Evolutionary conservation across 2,329 filamentous ascomycete genomes (phyloP).

Genomic region (Cercospora janseana): DNA sequence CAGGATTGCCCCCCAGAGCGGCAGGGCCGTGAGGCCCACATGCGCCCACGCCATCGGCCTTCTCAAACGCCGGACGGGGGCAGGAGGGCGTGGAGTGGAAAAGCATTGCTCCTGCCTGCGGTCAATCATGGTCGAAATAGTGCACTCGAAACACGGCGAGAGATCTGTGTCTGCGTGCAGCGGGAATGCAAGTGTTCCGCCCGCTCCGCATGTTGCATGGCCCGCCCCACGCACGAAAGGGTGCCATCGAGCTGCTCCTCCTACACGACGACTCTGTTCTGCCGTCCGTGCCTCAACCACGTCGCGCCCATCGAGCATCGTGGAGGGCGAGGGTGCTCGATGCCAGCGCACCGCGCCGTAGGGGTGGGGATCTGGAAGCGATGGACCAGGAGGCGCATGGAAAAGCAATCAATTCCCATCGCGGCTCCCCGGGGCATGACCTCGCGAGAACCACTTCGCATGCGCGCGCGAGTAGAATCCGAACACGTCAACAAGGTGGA

Average conservation of each 20-base stretch:
- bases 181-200: conserved; percentile 12
- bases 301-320: conserved; percentile 4
- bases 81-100: no score
- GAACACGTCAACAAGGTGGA: conserved; percentile 33
- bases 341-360: conserved; percentile 11
- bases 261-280: no score
- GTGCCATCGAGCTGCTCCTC: not conserved
- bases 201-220: conserved; percentile 25
- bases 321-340: not conserved
- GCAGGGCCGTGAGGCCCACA: no score
- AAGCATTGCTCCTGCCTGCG: no score
- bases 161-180: conserved; percentile 6
- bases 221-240: conserved; percentile 9
- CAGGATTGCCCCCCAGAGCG: no score
- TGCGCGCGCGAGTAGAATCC: conserved; percentile 31
- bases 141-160: conserved; percentile 6
- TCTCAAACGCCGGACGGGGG: no score
- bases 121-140: not conserved
- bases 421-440: conserved; percentile 15
- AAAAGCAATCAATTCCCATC: conserved; percentile 19
- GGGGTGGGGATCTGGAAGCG: conserved; percentile 7
- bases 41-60: no score
- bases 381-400: conserved; percentile 5
- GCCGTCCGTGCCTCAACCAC: conserved; percentile 5
- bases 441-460: conserved; percentile 23